A percentile compares a stretch with the other conserved stretches of the same genome.
Evolutionary conservation across 108 stramenopile genomes (phyloP).

Genomic region (Poteriospumella lacustris): DNA sequence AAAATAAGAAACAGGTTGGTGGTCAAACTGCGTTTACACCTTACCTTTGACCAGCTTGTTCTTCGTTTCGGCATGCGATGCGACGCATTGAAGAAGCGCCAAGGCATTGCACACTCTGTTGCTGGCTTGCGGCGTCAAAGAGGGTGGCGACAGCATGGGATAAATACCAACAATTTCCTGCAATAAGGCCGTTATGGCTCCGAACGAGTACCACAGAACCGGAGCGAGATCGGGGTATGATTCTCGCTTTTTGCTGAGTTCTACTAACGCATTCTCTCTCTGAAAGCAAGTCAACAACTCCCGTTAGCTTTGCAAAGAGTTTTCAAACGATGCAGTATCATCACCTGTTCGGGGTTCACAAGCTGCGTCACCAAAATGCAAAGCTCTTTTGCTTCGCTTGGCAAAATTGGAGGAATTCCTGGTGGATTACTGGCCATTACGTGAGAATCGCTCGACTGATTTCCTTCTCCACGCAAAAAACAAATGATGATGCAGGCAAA

Average conservation of each 20-base stretch:
- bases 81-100: constrained; percentile 95
- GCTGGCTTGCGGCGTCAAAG: constrained; percentile 84
- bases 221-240: constrained; percentile 90
- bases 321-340: not conserved
- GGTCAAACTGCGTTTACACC: not conserved
- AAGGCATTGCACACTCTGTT: constrained; percentile 98
- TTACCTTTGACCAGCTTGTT: constrained; percentile 68
- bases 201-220: constrained; percentile 62
- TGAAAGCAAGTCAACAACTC: constrained; percentile 33
- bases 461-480: too few relatives aligned
- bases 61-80: constrained; percentile 90
- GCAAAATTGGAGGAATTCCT: too few relatives aligned
- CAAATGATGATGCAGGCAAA: too few relatives aligned
- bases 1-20: not conserved
- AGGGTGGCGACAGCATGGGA: constrained; percentile 88
- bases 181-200: constrained; percentile 67
- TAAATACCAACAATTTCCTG: constrained; percentile 98
- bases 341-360: constrained; percentile 44
- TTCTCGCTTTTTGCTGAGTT: constrained; percentile 96
- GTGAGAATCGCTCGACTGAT: too few relatives aligned
- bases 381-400: constrained; percentile 15
- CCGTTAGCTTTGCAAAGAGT: not conserved
- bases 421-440: too few relatives aligned
- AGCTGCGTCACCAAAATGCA: constrained; percentile 57
- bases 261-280: constrained; percentile 84